A percentile compares a stretch with the other conserved stretches of the same genome.
Evolutionary conservation across 768 basidiomycete genomes (phyloP).

Genomic region (Trametes gibbosa): DNA sequence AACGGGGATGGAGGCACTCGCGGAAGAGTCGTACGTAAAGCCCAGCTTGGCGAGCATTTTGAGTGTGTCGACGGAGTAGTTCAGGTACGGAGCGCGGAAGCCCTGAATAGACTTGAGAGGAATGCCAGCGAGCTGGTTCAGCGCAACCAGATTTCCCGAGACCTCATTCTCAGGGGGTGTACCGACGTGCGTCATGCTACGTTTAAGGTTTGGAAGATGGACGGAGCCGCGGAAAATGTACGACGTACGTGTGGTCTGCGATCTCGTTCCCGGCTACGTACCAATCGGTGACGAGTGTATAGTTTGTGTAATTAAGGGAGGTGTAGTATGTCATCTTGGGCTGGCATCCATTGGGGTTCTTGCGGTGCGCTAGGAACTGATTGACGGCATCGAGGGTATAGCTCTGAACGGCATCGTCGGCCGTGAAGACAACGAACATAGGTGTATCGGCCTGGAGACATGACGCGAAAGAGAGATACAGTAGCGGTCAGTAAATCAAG

Average conservation of each 20-base stretch:
- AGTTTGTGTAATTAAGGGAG: conserved; percentile 72
- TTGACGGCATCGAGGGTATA: conserved; percentile 76
- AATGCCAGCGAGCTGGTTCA: conserved; percentile 77
- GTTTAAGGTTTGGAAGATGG: conserved; percentile 1
- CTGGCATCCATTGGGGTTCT: conserved; percentile 75
- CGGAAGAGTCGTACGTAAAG: conserved; percentile 72
- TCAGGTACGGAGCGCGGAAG: conserved; percentile 77
- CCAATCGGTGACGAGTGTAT: conserved; percentile 76
- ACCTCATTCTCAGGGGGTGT: conserved; percentile 61
- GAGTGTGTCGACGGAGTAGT: conserved; percentile 63
- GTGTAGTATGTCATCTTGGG: conserved; percentile 77
- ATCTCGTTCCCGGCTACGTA: conserved; percentile 83
- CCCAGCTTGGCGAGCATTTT: conserved; percentile 48
- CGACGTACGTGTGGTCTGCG: conserved; percentile 33
- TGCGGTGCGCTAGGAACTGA: conserved; percentile 69
- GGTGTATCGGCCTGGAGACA: conserved; percentile 50
- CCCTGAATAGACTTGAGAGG: conserved; percentile 61
- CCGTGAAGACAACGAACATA: conserved; percentile 70
- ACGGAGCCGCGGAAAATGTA: conserved; percentile 1
- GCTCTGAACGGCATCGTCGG: conserved; percentile 73
- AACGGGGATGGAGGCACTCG: conserved; percentile 61
- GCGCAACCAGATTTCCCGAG: conserved; percentile 73
- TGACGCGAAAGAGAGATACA: background rate
- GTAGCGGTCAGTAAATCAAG: background rate
- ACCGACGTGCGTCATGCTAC: conserved; percentile 77